Evolutionary conservation across 345 rosid species (phyloP).

Genomic region (Alliaria petiolata): DNA sequence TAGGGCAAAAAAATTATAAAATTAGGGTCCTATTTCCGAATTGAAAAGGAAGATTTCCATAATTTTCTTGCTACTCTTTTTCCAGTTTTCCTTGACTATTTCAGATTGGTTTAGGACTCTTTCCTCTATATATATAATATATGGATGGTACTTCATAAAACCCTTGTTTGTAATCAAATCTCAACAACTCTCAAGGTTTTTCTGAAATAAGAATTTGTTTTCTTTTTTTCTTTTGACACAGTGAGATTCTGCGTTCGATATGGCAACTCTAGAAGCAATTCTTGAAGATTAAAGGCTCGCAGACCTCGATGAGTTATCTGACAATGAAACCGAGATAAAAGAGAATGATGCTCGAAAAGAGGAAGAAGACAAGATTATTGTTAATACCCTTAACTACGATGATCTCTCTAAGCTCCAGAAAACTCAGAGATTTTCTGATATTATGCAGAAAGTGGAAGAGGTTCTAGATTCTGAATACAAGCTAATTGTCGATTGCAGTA

Average conservation of each 20-base stretch:
- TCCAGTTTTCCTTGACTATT: too few relatives aligned
- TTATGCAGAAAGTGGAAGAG: not conserved
- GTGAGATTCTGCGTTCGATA: not conserved
- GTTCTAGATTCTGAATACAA: not conserved
- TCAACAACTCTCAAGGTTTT: too few relatives aligned
- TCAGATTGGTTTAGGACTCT: too few relatives aligned
- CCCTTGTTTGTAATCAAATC: too few relatives aligned
- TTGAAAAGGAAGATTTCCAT: not conserved
- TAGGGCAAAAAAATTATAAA: too few relatives aligned
- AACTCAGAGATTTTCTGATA: not conserved
- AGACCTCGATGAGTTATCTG: not conserved
- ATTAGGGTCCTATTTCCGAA: not conserved
- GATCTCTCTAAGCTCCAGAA: not conserved
- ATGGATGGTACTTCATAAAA: too few relatives aligned
- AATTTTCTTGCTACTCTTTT: too few relatives aligned
- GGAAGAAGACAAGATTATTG: not conserved
- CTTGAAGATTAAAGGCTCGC: not conserved
- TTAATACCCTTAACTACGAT: not conserved
- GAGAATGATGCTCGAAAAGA: not conserved
- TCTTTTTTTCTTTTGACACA: not conserved
- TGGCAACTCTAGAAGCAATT: not conserved
- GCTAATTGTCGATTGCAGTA: not conserved
- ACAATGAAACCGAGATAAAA: not conserved
- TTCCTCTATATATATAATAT: too few relatives aligned
- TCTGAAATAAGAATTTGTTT: too few relatives aligned